Evolutionary conservation across 768 basidiomycete species (phyloP), one percentile per base, ranked within the genome.

Genomic region (Leccinum boreale): DNA sequence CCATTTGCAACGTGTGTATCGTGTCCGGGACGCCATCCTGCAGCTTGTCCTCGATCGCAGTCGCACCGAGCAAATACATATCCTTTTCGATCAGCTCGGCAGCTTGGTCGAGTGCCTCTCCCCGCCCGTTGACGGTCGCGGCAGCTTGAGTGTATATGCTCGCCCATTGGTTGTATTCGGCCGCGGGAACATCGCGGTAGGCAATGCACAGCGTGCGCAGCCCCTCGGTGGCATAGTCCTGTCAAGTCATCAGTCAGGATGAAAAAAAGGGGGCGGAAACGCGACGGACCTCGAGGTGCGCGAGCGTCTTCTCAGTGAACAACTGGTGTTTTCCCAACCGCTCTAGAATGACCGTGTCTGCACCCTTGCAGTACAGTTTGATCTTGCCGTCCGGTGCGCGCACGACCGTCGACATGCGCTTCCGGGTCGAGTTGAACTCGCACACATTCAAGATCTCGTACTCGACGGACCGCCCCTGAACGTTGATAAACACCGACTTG

Each of bases 11-110:
- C 0, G 95, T 98, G 70, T 98, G 95, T 50, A 98, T 99, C 5
- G 97, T 87, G 66, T 99, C 97, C 0, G 97, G 97, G 3, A 99
- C 97, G 42, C 97, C 97, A 53, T 99, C 97, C 70, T 99, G 97
- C 14, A 99, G 77, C 73, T 97, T 98, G 73, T 99, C 97, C 72
- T 99, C 97, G 67, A 99, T 94, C 17, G 97, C 97, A 2, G 97
- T 98, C 24, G 97, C 97, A 3, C 97, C 97, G 17, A 99, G 81
- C 17, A 99, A 70, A 67, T 92, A 87, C 64, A 99, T 79, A 59
- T 99, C 94, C 65, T 90, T 90, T 77, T 99, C 97, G 62, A 99
- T 97, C 50, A 96, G 76, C 69, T 99, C 97, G 1, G 97, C 94
- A 0, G 93, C 96, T 64, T 85, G 83, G 72, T 98, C 97, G 36